Base-by-base conservation (phyloP, 1,284 basidiomycete species). In the Irpex sp. region DNA sequence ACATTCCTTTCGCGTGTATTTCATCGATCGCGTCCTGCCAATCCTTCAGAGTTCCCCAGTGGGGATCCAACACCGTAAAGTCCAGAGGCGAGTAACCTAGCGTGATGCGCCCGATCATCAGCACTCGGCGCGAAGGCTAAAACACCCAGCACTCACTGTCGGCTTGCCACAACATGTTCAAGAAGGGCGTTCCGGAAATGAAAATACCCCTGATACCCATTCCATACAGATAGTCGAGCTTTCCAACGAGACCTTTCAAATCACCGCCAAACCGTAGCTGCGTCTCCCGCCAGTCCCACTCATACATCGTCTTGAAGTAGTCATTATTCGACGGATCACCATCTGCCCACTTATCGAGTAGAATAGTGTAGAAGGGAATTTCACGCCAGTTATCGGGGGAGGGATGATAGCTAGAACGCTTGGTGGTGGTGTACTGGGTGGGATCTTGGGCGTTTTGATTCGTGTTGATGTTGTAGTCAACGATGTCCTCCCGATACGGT, bases 161-260 rank as follows among this genome's bases (percentile, higher is more conserved):
- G 15, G 94, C 91, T 75, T 95, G 90, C 94, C 94, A 97, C 17
- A 94, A 79, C 94, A 96, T 95, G 82, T 97, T 96, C 67, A 96
- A 66, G 76, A 94, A 97, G 57, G 89, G 87, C 0, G 94, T 97
- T 61, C 94, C 94, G 33, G 94, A 93, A 71, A 95, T 90, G 77
- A 93, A 96, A 70, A 97, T 87, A 58, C 87, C 82, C 68, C 81
- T 81, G 69, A 94, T 79, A 66, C 94, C 94, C 92, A 95, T 95
- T 65, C 90, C 90, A 63, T 92, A 81, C 15, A 97, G 80, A 74
- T 97, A 97, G 77, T 96, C 94, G 66, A 97, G 80, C 65, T 83
- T 87, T 51, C 84, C 75, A 60, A 83, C 77, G 66, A 96, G 78
- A 63, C 94, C 94, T 62, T 83, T 84, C 67, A 94, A 81, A 74